These are phyloP conservation scores for Cutaneotrichosporon dermatis DNA, from an alignment of 1,284 basidiomycete species.

Conservation along the genomic window DNA sequence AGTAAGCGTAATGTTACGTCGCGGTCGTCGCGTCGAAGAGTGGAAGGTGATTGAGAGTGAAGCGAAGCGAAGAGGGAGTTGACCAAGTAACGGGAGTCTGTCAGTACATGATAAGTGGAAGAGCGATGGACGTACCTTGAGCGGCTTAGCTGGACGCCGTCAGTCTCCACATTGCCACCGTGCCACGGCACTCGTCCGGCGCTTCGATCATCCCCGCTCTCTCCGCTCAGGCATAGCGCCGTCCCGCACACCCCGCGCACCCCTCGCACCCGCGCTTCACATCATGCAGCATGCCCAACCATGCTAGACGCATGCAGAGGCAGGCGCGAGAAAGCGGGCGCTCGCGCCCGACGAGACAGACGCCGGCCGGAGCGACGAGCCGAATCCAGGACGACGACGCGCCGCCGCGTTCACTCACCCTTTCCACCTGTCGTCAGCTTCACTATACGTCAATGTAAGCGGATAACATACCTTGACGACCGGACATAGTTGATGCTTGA, in stretches of 20 bases:
- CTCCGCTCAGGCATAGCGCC: background rate
- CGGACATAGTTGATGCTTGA: background rate
- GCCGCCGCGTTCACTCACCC: background rate
- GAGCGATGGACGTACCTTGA: slow-evolving; percentile 18
- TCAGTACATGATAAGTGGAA: too few relatives aligned
- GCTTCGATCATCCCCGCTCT: background rate
- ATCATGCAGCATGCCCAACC: too few relatives aligned
- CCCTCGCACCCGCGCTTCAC: too few relatives aligned
- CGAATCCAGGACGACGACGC: background rate
- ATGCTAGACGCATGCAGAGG: too few relatives aligned
- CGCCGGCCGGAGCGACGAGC: too few relatives aligned
- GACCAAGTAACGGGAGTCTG: background rate
- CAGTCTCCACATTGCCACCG: background rate
- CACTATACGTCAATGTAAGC: background rate
- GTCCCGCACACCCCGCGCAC: too few relatives aligned
- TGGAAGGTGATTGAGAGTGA: background rate
- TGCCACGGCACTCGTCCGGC: background rate
- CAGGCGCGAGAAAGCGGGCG: too few relatives aligned
- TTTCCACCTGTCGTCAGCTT: slow-evolving; percentile 11
- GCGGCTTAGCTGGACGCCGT: slow-evolving; percentile 20
- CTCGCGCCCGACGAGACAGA: too few relatives aligned
- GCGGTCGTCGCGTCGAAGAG: too few relatives aligned
- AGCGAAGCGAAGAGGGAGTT: too few relatives aligned
- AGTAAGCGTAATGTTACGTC: too few relatives aligned
- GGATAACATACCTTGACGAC: background rate